Percentiles rank a stretch among this genome's conserved stretches.
Evolutionary conservation across 2,329 filamentous ascomycete species (phyloP).

Genomic region (Pseudofabraea citricarpa): DNA sequence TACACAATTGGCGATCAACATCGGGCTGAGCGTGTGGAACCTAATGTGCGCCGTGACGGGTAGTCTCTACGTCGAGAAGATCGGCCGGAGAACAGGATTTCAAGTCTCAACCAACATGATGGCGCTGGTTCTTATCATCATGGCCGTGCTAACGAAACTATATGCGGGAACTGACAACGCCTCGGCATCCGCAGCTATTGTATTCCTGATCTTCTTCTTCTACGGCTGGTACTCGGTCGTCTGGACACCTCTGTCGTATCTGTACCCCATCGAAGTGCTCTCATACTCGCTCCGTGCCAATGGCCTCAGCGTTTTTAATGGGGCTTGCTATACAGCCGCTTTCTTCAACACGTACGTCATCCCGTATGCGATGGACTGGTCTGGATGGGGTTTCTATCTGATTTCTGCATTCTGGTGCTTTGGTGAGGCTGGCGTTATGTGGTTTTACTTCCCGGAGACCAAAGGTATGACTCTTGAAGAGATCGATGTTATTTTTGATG

Average conservation of each 20-base stretch:
- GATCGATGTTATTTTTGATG: conserved; percentile 19
- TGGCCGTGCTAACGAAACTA: conserved; percentile 1
- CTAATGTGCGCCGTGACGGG: conserved; percentile 17
- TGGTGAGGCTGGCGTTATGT: not conserved
- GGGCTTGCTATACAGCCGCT: not conserved
- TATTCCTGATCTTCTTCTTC: conserved; percentile 1
- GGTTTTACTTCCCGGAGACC: conserved; percentile 19
- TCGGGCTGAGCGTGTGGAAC: conserved; percentile 19
- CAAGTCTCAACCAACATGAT: not conserved
- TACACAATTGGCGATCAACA: conserved; percentile 22
- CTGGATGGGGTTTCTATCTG: conserved; percentile 1
- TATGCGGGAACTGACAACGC: not conserved
- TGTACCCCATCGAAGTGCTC: conserved; percentile 2
- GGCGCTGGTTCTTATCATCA: conserved; percentile 1
- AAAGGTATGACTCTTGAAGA: conserved; percentile 22
- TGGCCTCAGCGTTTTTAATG: not conserved
- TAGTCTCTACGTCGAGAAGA: conserved; percentile 21
- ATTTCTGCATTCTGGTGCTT: conserved; percentile 1
- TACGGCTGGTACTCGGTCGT: conserved; percentile 2
- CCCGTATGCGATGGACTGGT: not conserved
- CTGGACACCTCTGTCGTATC: conserved; percentile 1
- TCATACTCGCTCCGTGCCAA: not conserved
- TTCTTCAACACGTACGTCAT: conserved; percentile 2
- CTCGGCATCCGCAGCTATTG: not conserved
- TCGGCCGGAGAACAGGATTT: conserved; percentile 15